Evolutionary conservation across 495 filamentous ascomycete species (phyloP), one percentile per base, ranked within the genome.

Genomic region (Xylaria longipes): DNA sequence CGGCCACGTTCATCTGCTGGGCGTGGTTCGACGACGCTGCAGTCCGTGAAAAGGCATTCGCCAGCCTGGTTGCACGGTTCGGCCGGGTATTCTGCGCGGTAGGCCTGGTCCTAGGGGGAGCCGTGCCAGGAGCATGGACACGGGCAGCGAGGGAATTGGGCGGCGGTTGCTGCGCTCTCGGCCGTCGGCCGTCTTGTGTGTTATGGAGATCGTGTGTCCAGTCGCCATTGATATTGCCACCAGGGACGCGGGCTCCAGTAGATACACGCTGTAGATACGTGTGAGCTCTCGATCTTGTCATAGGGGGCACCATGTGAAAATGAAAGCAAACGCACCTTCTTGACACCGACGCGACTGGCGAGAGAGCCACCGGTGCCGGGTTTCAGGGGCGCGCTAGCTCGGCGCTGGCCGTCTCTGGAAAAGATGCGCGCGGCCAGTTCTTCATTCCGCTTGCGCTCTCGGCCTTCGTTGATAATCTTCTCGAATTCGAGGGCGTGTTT

Each of bases 321-420:
- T 67, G 73, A 70, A 46, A 76, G 75, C 37, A 54, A 35, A 67
- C 68, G 71, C 82, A 93, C 91, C 89, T 94, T 94, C 54, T 87
- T 86, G 29, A 92, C 84, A 57, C 90, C 91, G n/a, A 91, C 89
- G 79, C 93, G 87, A 77, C 92, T 94, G 69, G 93, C 91, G 45
- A 96, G 85, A 65, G 88, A 86, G 61, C 70, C 70, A 25, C 70
- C 70, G 14, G 57, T 6, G 65, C 81, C 81, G 41, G 80, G 68
- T 70, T 86, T 88, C 72, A 83, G 80, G 7, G 89, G 86, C 12
- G 89, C 86, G 78, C 86, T 91, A 0, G 85, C 75, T 71, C 89
- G 86, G 71, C 92, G 86, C 15, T 71, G 35, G 45, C 25, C 45
- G 67, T 88, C 87, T 74, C 86, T 90, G 65, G 87, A 87, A 56